Evolutionary conservation across 192 early-diverging fungal genomes (phyloP).

Genomic region (Backusella luteola): DNA sequence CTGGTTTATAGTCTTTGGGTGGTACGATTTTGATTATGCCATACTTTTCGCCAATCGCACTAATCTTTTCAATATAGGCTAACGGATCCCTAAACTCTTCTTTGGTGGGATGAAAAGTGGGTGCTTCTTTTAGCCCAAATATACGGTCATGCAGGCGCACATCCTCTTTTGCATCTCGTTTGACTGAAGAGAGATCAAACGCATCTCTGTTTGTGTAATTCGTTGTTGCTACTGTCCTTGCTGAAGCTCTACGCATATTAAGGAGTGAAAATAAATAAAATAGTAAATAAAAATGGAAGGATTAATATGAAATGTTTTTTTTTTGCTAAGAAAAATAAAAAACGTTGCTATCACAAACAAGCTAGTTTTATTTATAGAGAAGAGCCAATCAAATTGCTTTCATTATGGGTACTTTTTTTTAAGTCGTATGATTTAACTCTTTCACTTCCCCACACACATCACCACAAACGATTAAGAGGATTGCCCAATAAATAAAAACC

Average conservation of each 20-base stretch:
- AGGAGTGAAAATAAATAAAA: slow-evolving; percentile 10
- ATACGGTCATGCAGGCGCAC: not conserved
- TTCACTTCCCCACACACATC: not conserved
- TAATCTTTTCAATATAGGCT: slow-evolving; percentile 80
- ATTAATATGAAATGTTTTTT: slow-evolving; percentile 1
- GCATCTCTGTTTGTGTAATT: not conserved
- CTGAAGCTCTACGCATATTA: slow-evolving; percentile 12
- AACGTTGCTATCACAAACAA: not conserved
- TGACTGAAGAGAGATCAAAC: slow-evolving; percentile 14
- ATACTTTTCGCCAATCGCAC: slow-evolving; percentile 68
- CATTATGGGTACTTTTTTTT: not conserved
- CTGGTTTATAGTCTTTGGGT: slow-evolving; percentile 80
- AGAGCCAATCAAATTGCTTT: slow-evolving; percentile 2
- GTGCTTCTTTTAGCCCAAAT: slow-evolving; percentile 76
- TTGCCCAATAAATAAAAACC: not conserved
- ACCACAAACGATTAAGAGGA: not conserved
- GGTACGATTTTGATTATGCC: slow-evolving; percentile 95
- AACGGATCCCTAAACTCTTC: slow-evolving; percentile 86
- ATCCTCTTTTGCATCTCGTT: slow-evolving; percentile 6
- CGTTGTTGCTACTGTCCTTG: not conserved
- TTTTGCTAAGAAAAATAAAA: not conserved
- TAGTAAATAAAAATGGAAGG: slow-evolving; percentile 11
- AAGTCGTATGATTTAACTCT: not conserved
- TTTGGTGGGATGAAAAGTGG: slow-evolving; percentile 75
- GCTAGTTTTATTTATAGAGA: not conserved